These are phyloP conservation scores for Wallacemonas rigidus DNA, from an alignment of 208 protist species.

Conservation along the genomic window DNA sequence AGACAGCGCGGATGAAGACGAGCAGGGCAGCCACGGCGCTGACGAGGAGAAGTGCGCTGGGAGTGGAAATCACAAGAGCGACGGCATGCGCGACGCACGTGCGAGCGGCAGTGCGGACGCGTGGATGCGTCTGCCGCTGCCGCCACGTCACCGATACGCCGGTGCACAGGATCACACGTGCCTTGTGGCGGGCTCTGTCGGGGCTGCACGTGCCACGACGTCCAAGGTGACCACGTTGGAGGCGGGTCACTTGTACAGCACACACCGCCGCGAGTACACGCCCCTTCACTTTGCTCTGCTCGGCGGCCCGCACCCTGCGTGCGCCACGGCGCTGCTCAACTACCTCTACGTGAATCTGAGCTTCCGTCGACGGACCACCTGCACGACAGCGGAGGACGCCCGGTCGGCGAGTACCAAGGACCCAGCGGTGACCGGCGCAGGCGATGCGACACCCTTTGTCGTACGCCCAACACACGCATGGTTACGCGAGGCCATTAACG, in stretches of 20 bases:
- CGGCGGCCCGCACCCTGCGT: constrained; percentile 38
- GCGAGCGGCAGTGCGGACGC: neutral
- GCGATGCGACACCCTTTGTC: constrained; percentile 2
- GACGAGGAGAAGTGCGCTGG: too few species aligned
- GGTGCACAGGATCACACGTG: neutral
- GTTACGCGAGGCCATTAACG: constrained; percentile 56
- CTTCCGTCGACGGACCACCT: constrained; percentile 7
- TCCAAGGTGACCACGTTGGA: neutral
- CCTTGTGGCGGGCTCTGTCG: neutral
- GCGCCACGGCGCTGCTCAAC: constrained; percentile 46
- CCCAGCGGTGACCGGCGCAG: neutral
- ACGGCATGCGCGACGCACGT: too few species aligned
- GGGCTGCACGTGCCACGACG: neutral
- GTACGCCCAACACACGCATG: constrained; percentile 13
- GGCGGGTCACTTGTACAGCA: constrained; percentile 32
- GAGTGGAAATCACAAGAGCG: too few species aligned
- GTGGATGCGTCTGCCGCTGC: constrained; percentile 7
- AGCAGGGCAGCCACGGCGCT: too few species aligned
- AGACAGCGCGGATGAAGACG: too few species aligned
- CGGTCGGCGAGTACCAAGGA: neutral
- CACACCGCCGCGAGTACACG: constrained; percentile 55
- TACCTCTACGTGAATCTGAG: constrained; percentile 35
- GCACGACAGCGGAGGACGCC: neutral
- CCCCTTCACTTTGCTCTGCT: constrained; percentile 72
- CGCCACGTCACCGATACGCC: neutral